Conservation (phyloP, 495 filamentous ascomycete genomes). For the Penicillium odoratum region DNA sequence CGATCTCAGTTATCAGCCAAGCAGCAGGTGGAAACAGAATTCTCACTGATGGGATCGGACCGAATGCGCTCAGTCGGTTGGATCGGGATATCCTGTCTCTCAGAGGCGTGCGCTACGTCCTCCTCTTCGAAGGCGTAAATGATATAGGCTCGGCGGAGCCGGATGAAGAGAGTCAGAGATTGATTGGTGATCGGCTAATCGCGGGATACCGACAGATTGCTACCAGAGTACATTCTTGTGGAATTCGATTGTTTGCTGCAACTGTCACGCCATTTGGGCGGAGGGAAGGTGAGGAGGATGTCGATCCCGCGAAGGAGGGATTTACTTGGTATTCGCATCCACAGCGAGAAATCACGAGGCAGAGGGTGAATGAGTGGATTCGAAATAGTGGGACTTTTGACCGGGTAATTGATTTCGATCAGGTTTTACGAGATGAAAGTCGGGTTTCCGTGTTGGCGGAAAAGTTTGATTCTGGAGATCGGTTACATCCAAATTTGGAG, state of each 20-base stretch:
- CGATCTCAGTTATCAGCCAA: slow-evolving; percentile 64
- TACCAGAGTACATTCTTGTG: slow-evolving; percentile 53
- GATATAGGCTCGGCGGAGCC: slow-evolving; percentile 60
- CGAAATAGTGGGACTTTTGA: slow-evolving; percentile 58
- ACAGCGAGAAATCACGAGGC: slow-evolving; percentile 55
- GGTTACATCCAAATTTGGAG: slow-evolving; percentile 67
- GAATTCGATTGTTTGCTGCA: slow-evolving; percentile 58
- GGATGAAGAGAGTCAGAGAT: slow-evolving; percentile 47
- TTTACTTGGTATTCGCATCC: slow-evolving; percentile 51
- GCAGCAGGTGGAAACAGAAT: slow-evolving; percentile 74
- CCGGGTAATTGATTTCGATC: slow-evolving; percentile 64
- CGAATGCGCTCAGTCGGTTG: slow-evolving; percentile 59
- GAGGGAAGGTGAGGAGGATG: slow-evolving; percentile 22
- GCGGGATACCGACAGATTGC: slow-evolving; percentile 59
- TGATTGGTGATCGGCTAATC: slow-evolving; percentile 52
- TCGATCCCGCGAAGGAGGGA: slow-evolving; percentile 30
- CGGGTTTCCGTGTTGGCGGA: slow-evolving; percentile 42
- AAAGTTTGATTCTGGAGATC: slow-evolving; percentile 66
- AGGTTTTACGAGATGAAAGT: slow-evolving; percentile 51
- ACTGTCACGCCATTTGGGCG: slow-evolving; percentile 68
- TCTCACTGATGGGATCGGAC: slow-evolving; percentile 61
- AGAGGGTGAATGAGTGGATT: slow-evolving; percentile 65
- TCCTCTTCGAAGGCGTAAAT: slow-evolving; percentile 76
- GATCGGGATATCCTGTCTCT: slow-evolving; percentile 63
- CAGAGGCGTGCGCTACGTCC: slow-evolving; percentile 57